phyloP scores from a whole-genome alignment of 148 eudicot species.

The Rhododendron henanense region DNA sequence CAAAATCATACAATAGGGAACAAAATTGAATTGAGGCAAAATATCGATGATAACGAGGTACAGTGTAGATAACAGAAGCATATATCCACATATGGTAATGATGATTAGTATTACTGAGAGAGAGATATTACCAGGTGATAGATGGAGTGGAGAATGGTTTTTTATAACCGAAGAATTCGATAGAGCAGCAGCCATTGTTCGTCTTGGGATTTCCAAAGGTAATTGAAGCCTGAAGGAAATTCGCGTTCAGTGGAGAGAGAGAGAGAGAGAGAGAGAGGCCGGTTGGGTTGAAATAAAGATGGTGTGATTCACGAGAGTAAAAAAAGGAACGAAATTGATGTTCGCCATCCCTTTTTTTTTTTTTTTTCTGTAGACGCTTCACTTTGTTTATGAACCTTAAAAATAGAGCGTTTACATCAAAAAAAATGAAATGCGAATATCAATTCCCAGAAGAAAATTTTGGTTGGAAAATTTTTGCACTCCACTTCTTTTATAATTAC shows the following conservation, averaged over 20 bases:
- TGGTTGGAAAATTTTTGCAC: no score
- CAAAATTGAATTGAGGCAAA: not conserved
- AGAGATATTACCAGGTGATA: constrained; percentile 37
- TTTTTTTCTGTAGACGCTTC: no score
- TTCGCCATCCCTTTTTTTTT: no score
- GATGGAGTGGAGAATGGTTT: constrained; percentile 25
- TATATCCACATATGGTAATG: not conserved
- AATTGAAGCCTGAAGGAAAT: not conserved
- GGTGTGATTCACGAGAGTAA: no score
- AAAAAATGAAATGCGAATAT: no score
- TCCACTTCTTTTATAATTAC: no score
- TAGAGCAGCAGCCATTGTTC: constrained; percentile 34
- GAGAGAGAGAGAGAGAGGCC: no score
- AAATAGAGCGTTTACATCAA: no score
- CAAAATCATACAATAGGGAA: not conserved
- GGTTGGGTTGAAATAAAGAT: not conserved
- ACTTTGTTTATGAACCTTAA: no score
- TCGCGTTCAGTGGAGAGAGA: no score
- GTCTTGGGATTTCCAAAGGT: not conserved
- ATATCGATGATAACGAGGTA: not conserved
- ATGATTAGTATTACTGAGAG: not conserved
- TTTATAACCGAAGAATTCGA: constrained; percentile 40
- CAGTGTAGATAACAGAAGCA: not conserved
- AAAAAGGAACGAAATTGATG: no score
- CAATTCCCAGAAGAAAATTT: no score